Percentiles rank a stretch among this genome's conserved stretches.
Conservation (phyloP, 202 grass and related monocot genomes). For the Schoenoplectus triqueter region DNA sequence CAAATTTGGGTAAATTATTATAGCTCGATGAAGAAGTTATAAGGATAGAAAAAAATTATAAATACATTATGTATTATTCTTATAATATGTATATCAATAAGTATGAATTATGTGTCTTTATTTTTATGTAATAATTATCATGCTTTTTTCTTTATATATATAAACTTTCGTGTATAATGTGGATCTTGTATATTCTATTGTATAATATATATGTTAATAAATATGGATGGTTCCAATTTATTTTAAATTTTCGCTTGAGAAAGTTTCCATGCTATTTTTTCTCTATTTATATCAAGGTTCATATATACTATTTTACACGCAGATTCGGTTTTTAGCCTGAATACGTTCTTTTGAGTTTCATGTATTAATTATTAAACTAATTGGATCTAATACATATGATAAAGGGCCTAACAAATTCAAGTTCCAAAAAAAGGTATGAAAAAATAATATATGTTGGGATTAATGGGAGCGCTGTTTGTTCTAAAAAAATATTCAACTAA, state of each 20-base stretch:
- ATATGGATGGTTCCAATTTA: background rate
- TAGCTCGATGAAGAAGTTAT: constrained; percentile 7
- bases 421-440: no score
- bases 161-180: background rate
- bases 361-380: background rate
- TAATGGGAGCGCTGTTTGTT: background rate
- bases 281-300: background rate
- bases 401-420: no score
- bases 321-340: background rate
- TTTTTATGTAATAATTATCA: background rate
- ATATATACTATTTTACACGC: no score
- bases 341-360: background rate
- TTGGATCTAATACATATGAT: no score
- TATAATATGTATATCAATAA: constrained; percentile 12
- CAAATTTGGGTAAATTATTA: background rate
- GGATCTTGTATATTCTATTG: constrained; percentile 9
- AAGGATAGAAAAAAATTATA: background rate
- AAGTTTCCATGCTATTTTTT: background rate
- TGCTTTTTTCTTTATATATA: background rate
- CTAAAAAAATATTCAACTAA: background rate
- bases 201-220: background rate
- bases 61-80: background rate
- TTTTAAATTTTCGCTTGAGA: background rate
- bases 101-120: background rate
- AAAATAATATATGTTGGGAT: no score